Evolutionary conservation across 371 early-diverging fungal species (phyloP).

Genomic region (Synchytrium microbalum): DNA sequence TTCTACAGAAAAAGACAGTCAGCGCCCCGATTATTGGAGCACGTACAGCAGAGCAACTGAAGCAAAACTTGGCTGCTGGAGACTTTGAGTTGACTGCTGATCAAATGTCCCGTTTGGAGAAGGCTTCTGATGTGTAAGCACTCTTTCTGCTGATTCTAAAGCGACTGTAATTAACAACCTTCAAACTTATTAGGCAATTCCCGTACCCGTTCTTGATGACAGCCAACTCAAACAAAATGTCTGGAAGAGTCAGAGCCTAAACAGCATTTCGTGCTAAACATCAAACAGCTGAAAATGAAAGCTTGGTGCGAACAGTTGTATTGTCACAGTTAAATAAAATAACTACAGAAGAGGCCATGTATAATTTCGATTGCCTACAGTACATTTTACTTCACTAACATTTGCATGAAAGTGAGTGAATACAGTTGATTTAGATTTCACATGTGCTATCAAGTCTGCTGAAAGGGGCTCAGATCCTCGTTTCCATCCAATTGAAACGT

Average conservation of each 20-base stretch:
- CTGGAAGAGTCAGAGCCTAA: too few relatives aligned
- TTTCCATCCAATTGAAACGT: not conserved
- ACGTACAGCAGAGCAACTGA: slow-evolving; percentile 28
- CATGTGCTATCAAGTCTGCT: not conserved
- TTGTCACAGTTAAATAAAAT: not conserved
- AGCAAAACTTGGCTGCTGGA: slow-evolving; percentile 32
- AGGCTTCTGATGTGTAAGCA: too few relatives aligned
- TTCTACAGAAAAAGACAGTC: slow-evolving; percentile 36
- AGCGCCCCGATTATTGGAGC: slow-evolving; percentile 41
- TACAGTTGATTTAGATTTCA: not conserved
- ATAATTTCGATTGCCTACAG: not conserved
- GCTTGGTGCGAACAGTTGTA: not conserved
- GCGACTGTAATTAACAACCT: not conserved
- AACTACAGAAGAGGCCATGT: not conserved
- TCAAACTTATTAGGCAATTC: not conserved
- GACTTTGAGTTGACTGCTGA: slow-evolving; percentile 28
- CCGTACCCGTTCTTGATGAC: not conserved
- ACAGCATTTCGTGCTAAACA: too few relatives aligned
- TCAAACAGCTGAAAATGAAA: not conserved
- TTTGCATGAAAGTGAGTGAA: not conserved
- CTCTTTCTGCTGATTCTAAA: not conserved
- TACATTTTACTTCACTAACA: not conserved
- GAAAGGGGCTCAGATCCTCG: not conserved
- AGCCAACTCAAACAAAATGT: too few relatives aligned
- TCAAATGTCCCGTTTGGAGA: slow-evolving; percentile 35